A percentile compares a stretch with the other conserved stretches of the same genome.
phyloP scores from a whole-genome alignment of 768 basidiomycete genomes.

The Panaeolus papilionaceus region DNA sequence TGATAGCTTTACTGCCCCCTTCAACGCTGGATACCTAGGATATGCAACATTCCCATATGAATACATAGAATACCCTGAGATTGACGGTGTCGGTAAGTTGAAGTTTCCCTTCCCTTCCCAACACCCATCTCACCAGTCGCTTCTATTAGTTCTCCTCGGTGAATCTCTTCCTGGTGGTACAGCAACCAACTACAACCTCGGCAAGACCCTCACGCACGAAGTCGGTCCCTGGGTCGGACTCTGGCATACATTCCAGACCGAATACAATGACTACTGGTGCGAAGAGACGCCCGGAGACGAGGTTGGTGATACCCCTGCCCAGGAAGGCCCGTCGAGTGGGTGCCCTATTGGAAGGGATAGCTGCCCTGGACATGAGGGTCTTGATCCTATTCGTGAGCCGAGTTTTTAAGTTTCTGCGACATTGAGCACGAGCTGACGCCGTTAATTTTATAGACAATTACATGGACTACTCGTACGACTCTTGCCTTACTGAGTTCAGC shows the following conservation, averaged over 20 bases:
- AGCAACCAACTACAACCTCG: slow-evolving; percentile 45
- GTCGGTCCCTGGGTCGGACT: slow-evolving; percentile 62
- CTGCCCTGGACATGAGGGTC: slow-evolving; percentile 36
- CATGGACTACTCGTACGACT: slow-evolving; percentile 56
- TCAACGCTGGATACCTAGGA: slow-evolving; percentile 48
- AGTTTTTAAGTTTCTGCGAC: neutral
- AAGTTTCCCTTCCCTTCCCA: neutral
- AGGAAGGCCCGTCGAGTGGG: slow-evolving; percentile 44
- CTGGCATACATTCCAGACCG: slow-evolving; percentile 60
- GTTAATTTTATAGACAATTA: slow-evolving; percentile 40
- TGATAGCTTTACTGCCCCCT: slow-evolving; percentile 34
- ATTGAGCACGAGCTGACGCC: neutral
- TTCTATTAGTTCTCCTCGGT: slow-evolving; percentile 37
- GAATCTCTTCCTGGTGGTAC: slow-evolving; percentile 48
- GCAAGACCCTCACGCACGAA: slow-evolving; percentile 59
- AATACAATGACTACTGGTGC: slow-evolving; percentile 41
- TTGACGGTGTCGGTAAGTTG: slow-evolving; percentile 47
- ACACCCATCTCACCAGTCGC: neutral
- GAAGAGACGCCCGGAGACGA: slow-evolving; percentile 43
- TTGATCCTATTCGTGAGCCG: slow-evolving; percentile 41
- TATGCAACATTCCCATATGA: slow-evolving; percentile 58
- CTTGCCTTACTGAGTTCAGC: slow-evolving; percentile 53
- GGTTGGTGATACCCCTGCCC: slow-evolving; percentile 50
- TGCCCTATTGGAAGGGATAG: slow-evolving; percentile 41
- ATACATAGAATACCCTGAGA: slow-evolving; percentile 41